A percentile compares a stretch with the other conserved stretches of the same genome.
phyloP scores from a whole-genome alignment of 805 yeast species.

The Candida caryicola region DNA sequence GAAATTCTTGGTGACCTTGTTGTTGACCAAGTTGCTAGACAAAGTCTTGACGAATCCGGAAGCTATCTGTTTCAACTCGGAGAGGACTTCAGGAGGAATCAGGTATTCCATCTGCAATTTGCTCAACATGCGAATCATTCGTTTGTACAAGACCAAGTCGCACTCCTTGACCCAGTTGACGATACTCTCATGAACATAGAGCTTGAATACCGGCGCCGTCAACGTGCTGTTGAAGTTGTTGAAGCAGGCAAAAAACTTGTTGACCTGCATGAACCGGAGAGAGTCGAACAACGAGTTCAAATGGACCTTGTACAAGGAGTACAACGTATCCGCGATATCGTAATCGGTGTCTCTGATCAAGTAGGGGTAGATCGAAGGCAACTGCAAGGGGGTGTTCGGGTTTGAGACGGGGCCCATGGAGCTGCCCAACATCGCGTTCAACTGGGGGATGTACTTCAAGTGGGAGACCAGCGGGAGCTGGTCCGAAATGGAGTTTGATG shows the following conservation, averaged over 20 bases:
- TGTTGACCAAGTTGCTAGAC: constrained; percentile 30
- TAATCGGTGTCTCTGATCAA: constrained; percentile 46
- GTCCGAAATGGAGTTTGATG: constrained; percentile 14
- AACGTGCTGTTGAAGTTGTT: constrained; percentile 52
- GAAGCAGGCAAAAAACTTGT: constrained; percentile 54
- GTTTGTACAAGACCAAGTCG: constrained; percentile 60
- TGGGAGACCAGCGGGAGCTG: constrained; percentile 16
- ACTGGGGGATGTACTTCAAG: constrained; percentile 31
- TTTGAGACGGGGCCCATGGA: constrained; percentile 7
- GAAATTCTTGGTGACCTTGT: constrained; percentile 49
- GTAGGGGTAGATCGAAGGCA: constrained; percentile 42
- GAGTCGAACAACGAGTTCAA: constrained; percentile 64
- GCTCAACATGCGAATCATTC: constrained; percentile 55
- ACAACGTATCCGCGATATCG: constrained; percentile 61
- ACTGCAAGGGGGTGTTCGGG: constrained; percentile 16
- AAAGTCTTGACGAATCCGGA: constrained; percentile 47
- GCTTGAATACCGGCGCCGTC: constrained; percentile 59
- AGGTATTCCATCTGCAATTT: constrained; percentile 53
- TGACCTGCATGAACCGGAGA: constrained; percentile 64
- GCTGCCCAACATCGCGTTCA: constrained; percentile 16
- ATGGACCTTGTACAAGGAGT: constrained; percentile 60
- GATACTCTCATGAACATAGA: constrained; percentile 49
- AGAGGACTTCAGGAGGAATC: constrained; percentile 55
- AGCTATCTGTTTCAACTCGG: constrained; percentile 54
- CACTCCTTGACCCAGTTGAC: constrained; percentile 65